Percentiles rank a stretch among this genome's conserved stretches.
phyloP scores from a whole-genome alignment of 768 basidiomycete species.

The Myochromella boudieri region DNA sequence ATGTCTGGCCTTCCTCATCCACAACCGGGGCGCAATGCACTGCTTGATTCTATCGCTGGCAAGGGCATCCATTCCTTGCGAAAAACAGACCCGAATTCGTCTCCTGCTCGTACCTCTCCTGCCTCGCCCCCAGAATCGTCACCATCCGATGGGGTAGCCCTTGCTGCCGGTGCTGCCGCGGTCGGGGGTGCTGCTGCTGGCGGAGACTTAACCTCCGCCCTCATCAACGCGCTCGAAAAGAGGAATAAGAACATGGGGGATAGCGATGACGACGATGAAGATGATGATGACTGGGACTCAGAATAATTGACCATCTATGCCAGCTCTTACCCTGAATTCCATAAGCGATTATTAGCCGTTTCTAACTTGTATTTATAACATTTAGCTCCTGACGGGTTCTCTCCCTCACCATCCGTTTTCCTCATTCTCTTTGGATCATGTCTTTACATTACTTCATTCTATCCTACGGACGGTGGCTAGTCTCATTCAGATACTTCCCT shows the following conservation, averaged over 20 bases:
- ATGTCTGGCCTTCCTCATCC: constrained; percentile 43
- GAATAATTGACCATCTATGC: constrained; percentile 36
- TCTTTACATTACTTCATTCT: no score
- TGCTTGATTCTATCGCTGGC: constrained; percentile 16
- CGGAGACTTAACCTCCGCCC: constrained; percentile 75
- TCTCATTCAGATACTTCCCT: no score
- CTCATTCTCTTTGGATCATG: no score
- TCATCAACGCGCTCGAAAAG: constrained; percentile 80
- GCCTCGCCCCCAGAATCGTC: constrained; percentile 13
- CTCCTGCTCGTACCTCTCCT: constrained; percentile 13
- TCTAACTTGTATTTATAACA: no score
- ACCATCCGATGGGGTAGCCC: constrained; percentile 26
- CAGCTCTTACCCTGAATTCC: no score
- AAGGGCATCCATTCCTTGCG: constrained; percentile 15
- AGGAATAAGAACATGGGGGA: constrained; percentile 88
- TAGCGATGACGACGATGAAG: constrained; percentile 78
- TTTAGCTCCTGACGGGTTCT: no score
- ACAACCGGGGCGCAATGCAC: constrained; percentile 49
- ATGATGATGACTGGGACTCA: constrained; percentile 71
- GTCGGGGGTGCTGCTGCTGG: constrained; percentile 46
- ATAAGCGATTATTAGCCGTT: no score
- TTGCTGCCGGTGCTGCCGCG: constrained; percentile 35
- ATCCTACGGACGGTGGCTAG: no score
- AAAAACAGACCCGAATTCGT: constrained; percentile 14
- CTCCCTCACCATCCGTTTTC: no score